phyloP scores from a whole-genome alignment of 2,329 filamentous ascomycete genomes.

The Hymenoscyphus albidus region DNA sequence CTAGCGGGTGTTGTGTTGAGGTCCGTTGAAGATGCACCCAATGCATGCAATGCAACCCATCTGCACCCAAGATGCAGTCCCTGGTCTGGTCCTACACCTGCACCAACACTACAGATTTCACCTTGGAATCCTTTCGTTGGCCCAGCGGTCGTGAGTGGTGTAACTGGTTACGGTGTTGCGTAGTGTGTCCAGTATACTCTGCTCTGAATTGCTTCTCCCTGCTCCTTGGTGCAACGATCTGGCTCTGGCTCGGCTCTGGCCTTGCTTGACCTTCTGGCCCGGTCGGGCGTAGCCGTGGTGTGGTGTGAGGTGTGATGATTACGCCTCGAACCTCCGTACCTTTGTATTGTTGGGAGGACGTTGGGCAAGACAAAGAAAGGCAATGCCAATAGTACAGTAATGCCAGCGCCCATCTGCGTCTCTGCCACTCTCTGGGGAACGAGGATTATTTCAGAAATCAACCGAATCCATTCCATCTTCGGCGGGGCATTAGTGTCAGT shows the following conservation, averaged over 20 bases:
- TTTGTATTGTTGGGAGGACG: not conserved
- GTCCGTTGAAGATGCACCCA: not conserved
- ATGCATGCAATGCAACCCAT: no score
- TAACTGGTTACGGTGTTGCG: not conserved
- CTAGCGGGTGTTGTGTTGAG: not conserved
- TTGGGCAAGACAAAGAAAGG: not conserved
- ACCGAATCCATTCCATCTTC: not conserved
- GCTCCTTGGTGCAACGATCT: no score
- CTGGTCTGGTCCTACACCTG: not conserved
- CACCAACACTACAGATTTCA: not conserved
- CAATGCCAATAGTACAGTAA: not conserved
- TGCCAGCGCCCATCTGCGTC: not conserved
- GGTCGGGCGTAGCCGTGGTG: not conserved
- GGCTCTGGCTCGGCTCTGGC: no score
- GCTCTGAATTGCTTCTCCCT: no score
- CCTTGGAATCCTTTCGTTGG: not conserved
- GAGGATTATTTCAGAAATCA: not conserved
- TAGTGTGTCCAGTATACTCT: no score
- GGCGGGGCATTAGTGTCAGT: no score
- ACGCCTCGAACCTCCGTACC: not conserved
- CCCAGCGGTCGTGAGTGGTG: not conserved
- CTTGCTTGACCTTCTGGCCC: not conserved
- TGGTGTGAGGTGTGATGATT: not conserved
- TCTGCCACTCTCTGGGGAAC: no score
- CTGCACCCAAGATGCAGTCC: not conserved